Evolutionary conservation across 2,329 filamentous ascomycete species (phyloP).

Genomic region (Stagonosporopsis vannaccii): DNA sequence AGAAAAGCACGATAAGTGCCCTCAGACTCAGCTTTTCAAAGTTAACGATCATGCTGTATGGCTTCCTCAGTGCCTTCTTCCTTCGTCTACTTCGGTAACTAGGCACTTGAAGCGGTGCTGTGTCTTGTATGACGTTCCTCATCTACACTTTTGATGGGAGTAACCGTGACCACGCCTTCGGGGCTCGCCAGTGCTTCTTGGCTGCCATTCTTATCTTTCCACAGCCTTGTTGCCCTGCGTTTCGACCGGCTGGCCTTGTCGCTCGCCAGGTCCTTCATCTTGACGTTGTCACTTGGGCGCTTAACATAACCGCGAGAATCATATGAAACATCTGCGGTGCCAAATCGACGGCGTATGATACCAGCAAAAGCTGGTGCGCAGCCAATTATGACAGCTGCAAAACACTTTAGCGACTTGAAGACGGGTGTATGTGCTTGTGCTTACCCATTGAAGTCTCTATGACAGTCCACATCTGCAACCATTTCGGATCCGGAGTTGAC

Average conservation of each 20-base stretch:
- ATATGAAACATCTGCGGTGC: neutral
- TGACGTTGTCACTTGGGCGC: neutral
- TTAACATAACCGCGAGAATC: neutral
- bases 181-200: neutral
- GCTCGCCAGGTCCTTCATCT: neutral
- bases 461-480: constrained; percentile 7
- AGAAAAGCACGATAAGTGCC: too few species aligned
- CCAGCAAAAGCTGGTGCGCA: neutral
- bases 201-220: neutral
- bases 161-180: neutral
- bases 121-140: neutral
- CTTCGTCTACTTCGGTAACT: neutral
- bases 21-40: too few species aligned
- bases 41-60: neutral
- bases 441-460: constrained; percentile 7
- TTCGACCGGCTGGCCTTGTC: neutral
- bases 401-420: neutral
- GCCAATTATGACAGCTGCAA: constrained; percentile 7
- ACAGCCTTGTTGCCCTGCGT: neutral
- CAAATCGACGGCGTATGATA: constrained; percentile 2
- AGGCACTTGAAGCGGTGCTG: neutral
- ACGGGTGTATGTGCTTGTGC: neutral
- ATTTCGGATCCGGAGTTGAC: neutral
- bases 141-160: too few species aligned
- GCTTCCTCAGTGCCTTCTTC: neutral